Evolutionary conservation across 371 early-diverging fungal species (phyloP), one percentile per base, ranked within the genome.

Genomic region (Mortierella sp.): DNA sequence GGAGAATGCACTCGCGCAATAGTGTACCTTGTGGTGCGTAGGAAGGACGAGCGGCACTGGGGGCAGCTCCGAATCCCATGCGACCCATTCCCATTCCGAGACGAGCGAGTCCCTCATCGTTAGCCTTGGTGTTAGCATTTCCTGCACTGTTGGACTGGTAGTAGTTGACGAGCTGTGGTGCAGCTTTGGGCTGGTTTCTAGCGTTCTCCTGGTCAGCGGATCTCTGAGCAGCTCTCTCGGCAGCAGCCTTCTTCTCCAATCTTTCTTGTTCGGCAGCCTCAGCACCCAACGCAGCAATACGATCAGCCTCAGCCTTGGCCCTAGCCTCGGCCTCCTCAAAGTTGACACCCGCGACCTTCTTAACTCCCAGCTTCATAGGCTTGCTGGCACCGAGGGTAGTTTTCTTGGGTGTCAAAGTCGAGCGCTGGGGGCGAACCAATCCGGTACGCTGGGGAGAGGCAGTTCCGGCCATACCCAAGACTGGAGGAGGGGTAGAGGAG

Each of bases 291-390:
- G 93, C 94, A 0, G 92, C 93, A 68, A 93, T 94, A 29, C 89
- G 85, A 26, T 94, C 95, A 31, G 92, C 94, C 79, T 95, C 97
- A 70, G 92, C 93, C 77, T 95, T 95, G 5, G 98, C 99, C 40
- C 91, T 90, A 16, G 96, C 94, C 74, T 96, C 97, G 3, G 96
- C 97, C 77, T 94, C 97, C 64, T 97, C 99, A 89, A 98, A 98
- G 85, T 95, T 95, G 76, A 93, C 89, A 41, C 94, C 94, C 39
- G 91, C 90, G 55, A 93, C 94, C 72, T 94, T 95, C 81, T 94
- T 95, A 40, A 94, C 93, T 13, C 96, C 97, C 19, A 96, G 87
- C 70, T 93, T 94, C 78, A 93, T 93, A n/a, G 92, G 78, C 80
- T 93, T 93, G 65, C 86, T 72, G 2, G 87, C 87, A 37, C 85